phyloP scores from a whole-genome alignment of 306 rosid species.

The Lathyrus aphaca region DNA sequence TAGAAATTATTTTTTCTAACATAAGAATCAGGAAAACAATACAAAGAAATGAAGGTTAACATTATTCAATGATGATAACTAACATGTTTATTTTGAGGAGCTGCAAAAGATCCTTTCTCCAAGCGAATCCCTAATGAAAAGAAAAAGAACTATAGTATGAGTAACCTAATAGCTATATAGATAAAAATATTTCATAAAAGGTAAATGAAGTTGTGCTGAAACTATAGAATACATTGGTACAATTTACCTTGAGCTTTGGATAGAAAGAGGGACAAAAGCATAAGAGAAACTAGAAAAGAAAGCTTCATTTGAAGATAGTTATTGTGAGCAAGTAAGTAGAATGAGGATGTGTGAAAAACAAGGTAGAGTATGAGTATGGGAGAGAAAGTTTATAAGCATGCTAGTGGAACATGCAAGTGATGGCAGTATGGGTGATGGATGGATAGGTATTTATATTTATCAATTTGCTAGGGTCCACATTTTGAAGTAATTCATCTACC shows the following conservation, averaged over 20 bases:
- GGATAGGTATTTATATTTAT: constrained; percentile 35
- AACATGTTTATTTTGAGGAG: constrained; percentile 46
- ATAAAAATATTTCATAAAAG: not conserved
- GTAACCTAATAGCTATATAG: not conserved
- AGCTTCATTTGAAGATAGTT: constrained; percentile 51
- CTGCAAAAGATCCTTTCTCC: constrained; percentile 48
- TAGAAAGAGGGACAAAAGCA: constrained; percentile 53
- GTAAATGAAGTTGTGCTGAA: not conserved
- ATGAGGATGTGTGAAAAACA: constrained; percentile 3
- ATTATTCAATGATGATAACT: constrained; percentile 21
- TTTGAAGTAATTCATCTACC: constrained; percentile 29
- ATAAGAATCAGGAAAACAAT: not conserved
- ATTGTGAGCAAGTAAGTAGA: constrained; percentile 3
- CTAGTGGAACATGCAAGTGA: constrained; percentile 27
- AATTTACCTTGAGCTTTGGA: constrained; percentile 56
- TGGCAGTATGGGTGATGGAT: constrained; percentile 16
- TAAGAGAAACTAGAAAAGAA: constrained; percentile 45
- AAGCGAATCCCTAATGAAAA: constrained; percentile 60
- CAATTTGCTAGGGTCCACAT: constrained; percentile 48
- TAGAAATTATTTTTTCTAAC: constrained; percentile 12
- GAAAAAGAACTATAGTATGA: constrained; percentile 28
- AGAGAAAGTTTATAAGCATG: not conserved
- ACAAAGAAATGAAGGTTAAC: not conserved
- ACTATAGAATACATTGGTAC: not conserved
- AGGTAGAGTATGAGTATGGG: not conserved